Conservation (phyloP, 139 green algal genomes). For the Ettlia oleoabundans region DNA sequence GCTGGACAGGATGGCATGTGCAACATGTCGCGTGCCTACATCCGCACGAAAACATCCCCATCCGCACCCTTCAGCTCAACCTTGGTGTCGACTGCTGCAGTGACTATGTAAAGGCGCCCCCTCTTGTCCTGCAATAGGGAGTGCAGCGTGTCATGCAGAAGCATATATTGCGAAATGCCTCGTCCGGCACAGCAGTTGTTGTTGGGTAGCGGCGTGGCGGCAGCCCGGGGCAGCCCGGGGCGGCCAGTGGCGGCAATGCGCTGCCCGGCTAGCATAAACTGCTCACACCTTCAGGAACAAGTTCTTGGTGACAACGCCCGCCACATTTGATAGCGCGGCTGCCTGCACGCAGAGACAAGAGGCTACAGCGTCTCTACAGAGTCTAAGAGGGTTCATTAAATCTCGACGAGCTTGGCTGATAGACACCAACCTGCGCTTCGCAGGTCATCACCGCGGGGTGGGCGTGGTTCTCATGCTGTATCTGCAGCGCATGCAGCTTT, state of each 20-base stretch:
- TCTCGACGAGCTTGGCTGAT: too few species aligned
- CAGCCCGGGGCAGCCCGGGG: too few species aligned
- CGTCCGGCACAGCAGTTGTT: neutral
- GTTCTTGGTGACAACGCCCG: slow-evolving; percentile 55
- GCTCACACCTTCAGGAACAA: slow-evolving; percentile 60
- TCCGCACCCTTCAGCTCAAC: slow-evolving; percentile 75
- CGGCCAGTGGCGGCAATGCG: too few species aligned
- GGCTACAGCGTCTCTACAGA: too few species aligned
- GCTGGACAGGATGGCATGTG: neutral
- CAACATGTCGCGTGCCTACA: too few species aligned
- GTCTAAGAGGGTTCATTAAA: too few species aligned
- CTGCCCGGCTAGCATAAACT: too few species aligned
- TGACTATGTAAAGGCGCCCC: slow-evolving; percentile 69
- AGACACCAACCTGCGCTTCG: slow-evolving; percentile 25
- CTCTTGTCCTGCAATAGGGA: slow-evolving; percentile 72
- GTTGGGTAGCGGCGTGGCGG: neutral
- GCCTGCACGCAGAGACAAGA: slow-evolving; percentile 18
- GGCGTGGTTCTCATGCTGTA: slow-evolving; percentile 12
- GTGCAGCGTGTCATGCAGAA: neutral
- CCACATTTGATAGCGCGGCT: neutral
- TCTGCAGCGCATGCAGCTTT: slow-evolving; percentile 26
- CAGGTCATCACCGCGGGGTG: slow-evolving; percentile 35
- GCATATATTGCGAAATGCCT: too few species aligned
- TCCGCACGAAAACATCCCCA: too few species aligned
- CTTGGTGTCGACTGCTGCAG: slow-evolving; percentile 61